A percentile compares a stretch with the other conserved stretches of the same genome.
phyloP scores from a whole-genome alignment of 805 yeast genomes.

The Lachancea sp. region DNA sequence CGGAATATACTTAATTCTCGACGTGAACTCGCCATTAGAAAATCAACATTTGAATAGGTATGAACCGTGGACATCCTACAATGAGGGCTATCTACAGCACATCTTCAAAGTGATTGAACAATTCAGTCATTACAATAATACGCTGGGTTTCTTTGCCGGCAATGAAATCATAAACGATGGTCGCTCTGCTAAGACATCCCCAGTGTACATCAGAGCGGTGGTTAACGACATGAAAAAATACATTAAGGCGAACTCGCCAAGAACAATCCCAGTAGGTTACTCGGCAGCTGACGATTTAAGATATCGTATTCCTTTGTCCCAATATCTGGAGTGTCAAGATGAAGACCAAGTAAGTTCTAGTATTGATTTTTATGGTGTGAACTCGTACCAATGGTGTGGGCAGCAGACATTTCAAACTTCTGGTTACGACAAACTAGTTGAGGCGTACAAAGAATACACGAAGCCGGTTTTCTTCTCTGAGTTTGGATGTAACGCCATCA shows the following conservation, averaged over 20 bases:
- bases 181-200: slow-evolving; percentile 59
- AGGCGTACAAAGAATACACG: slow-evolving; percentile 59
- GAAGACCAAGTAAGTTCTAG: slow-evolving; percentile 40
- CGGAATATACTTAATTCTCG: slow-evolving; percentile 85
- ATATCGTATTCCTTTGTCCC: slow-evolving; percentile 69
- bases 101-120: slow-evolving; percentile 74
- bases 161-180: slow-evolving; percentile 84
- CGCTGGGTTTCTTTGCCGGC: slow-evolving; percentile 87
- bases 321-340: slow-evolving; percentile 71
- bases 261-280: slow-evolving; percentile 84
- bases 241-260: slow-evolving; percentile 48
- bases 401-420: slow-evolving; percentile 73
- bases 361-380: slow-evolving; percentile 87
- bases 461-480: slow-evolving; percentile 86
- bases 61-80: slow-evolving; percentile 91
- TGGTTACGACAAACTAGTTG: slow-evolving; percentile 65
- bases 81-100: slow-evolving; percentile 60
- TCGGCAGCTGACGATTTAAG: slow-evolving; percentile 92
- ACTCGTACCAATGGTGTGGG: slow-evolving; percentile 97
- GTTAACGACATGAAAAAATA: slow-evolving; percentile 76
- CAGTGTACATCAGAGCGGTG: slow-evolving; percentile 70
- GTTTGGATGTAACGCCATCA: slow-evolving; percentile 81
- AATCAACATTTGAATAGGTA: slow-evolving; percentile 80
- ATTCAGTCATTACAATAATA: slow-evolving; percentile 79
- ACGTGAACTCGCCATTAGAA: slow-evolving; percentile 80